These are phyloP conservation scores for Monilinia fructicola DNA, from an alignment of 2,329 filamentous ascomycete species.

Conservation along the genomic window DNA sequence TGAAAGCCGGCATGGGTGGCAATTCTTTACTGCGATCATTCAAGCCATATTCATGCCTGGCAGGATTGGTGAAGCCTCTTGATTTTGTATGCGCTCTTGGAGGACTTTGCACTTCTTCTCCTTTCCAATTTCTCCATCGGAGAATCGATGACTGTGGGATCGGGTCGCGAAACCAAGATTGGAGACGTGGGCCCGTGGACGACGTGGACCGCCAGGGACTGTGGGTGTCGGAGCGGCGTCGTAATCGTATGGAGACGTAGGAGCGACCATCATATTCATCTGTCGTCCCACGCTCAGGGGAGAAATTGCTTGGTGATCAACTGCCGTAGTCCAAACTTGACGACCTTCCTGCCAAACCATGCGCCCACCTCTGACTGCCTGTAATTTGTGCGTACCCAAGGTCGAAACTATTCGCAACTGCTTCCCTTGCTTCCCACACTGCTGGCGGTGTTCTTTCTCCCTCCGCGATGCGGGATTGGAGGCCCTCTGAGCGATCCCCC, in stretches of 20 bases:
- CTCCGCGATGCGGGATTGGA: slow-evolving; percentile 47
- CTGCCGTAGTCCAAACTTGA: slow-evolving; percentile 74
- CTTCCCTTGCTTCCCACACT: slow-evolving; percentile 76
- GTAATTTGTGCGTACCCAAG: slow-evolving; percentile 58
- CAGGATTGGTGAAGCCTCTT: slow-evolving; percentile 45
- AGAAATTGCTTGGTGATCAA: slow-evolving; percentile 38
- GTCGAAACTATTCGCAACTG: slow-evolving; percentile 64
- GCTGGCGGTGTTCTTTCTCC: slow-evolving; percentile 52
- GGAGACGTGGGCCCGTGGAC: slow-evolving; percentile 45
- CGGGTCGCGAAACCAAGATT: slow-evolving; percentile 38
- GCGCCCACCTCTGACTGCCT: slow-evolving; percentile 58
- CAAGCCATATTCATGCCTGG: slow-evolving; percentile 40
- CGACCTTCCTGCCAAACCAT: slow-evolving; percentile 53
- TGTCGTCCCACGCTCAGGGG: slow-evolving; percentile 40
- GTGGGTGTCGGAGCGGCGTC: slow-evolving; percentile 86
- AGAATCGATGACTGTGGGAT: slow-evolving; percentile 28
- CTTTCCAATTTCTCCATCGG: slow-evolving; percentile 48
- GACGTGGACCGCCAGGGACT: slow-evolving; percentile 75
- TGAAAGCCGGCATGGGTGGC: slow-evolving; percentile 41
- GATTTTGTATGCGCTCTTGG: slow-evolving; percentile 43
- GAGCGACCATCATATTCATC: slow-evolving; percentile 26
- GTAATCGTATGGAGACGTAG: slow-evolving; percentile 51
- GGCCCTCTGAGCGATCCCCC: slow-evolving; percentile 39
- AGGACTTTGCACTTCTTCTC: slow-evolving; percentile 59
- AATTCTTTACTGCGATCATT: slow-evolving; percentile 36